A percentile compares a stretch with the other conserved stretches of the same genome.
Evolutionary conservation across 352 stramenopile species (phyloP).

Genomic region (Elongisporangium anandrum): DNA sequence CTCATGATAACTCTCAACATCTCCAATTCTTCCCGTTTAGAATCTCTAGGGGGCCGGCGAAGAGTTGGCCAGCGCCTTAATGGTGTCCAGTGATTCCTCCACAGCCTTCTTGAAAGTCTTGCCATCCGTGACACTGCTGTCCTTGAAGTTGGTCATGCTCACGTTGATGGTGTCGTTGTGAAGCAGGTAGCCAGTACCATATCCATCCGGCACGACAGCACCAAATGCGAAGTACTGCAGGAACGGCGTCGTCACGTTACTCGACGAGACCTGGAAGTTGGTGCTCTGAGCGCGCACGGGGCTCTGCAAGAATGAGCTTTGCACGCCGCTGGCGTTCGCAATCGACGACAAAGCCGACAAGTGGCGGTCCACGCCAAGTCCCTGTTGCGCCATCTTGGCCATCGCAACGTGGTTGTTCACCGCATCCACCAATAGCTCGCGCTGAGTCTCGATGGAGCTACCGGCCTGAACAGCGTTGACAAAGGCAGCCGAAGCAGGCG

Average conservation of each 20-base stretch:
- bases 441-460: conserved; percentile 37
- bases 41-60: conserved; percentile 4
- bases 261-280: conserved; percentile 89
- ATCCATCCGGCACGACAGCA: conserved; percentile 81
- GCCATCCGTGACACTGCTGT: conserved; percentile 60
- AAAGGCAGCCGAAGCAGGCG: conserved; percentile 66
- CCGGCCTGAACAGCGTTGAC: conserved; percentile 49
- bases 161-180: conserved; percentile 82
- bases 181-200: conserved; percentile 88
- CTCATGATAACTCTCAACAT: conserved; percentile 1
- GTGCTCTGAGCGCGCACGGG: conserved; percentile 73
- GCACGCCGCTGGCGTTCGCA: conserved; percentile 49
- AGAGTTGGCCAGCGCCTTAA: conserved; percentile 68
- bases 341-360: conserved; percentile 78
- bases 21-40: not conserved
- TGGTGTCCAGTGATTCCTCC: conserved; percentile 65
- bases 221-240: conserved; percentile 90
- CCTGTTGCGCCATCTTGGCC: conserved; percentile 86
- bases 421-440: conserved; percentile 59
- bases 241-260: conserved; percentile 88
- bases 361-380: conserved; percentile 85
- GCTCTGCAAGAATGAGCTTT: conserved; percentile 75
- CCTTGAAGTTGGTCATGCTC: conserved; percentile 85
- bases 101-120: conserved; percentile 68
- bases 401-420: conserved; percentile 86